A percentile compares a stretch with the other conserved stretches of the same genome.
Conservation (phyloP, 1,284 basidiomycete species). For the Moesziomyces parantarcticus region DNA sequence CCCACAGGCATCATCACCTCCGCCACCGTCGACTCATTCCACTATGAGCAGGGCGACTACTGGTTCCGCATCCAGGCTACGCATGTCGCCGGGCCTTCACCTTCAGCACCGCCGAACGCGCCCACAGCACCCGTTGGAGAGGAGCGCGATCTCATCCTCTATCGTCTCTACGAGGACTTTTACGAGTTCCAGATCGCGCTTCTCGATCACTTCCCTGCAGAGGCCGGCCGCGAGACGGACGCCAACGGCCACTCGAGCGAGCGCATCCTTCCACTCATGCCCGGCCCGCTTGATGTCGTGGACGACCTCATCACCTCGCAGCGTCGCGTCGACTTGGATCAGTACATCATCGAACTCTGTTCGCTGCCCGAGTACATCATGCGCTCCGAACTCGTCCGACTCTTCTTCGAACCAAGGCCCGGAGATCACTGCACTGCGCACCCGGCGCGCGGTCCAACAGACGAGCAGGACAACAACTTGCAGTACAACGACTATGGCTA, state of each 20-base stretch:
- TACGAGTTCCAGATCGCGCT: conserved; percentile 95
- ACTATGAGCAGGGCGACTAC: conserved; percentile 93
- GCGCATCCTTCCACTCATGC: conserved; percentile 93
- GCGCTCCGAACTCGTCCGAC: conserved; percentile 81
- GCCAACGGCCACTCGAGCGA: conserved; percentile 70
- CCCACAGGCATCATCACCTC: conserved; percentile 79
- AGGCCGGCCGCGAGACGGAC: conserved; percentile 45
- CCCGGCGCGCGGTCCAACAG: conserved; percentile 24
- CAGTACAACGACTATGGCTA: conserved; percentile 46
- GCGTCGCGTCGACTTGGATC: conserved; percentile 84
- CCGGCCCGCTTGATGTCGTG: conserved; percentile 83
- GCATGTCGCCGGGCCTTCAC: conserved; percentile 70
- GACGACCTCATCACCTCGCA: conserved; percentile 86
- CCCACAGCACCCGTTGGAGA: conserved; percentile 56
- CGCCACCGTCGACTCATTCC: conserved; percentile 94
- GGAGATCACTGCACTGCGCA: conserved; percentile 75
- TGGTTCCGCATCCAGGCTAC: conserved; percentile 95
- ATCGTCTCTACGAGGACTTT: conserved; percentile 97
- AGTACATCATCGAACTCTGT: conserved; percentile 85
- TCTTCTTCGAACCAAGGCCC: conserved; percentile 85
- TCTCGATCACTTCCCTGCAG: conserved; percentile 43
- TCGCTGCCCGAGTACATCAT: conserved; percentile 80
- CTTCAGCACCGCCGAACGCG: conserved; percentile 34
- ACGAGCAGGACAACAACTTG: conserved; percentile 19
- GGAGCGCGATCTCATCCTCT: conserved; percentile 83